Base-by-base conservation (phyloP, 495 filamentous ascomycete genomes). In the Daldinia caldariorum region DNA sequence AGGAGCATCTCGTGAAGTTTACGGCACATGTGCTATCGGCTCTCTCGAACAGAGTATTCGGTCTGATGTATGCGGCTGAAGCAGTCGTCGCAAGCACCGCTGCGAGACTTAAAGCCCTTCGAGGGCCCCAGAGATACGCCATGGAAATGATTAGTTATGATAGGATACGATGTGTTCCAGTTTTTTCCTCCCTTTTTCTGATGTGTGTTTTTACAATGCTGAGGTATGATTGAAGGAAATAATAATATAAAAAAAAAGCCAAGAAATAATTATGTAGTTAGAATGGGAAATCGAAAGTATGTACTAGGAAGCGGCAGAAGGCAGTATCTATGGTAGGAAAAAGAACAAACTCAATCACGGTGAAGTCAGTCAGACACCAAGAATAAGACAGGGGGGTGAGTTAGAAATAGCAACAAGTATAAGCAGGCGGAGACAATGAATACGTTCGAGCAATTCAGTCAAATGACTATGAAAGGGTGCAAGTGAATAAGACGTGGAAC, bases 1-100 rank as follows among this genome's bases (percentile, higher is more conserved):
- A 74, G 2, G 82, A 77, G 74, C 92, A 94, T 61, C 78, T 79
- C 2, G 67, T 47, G 53, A 76, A 82, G 50, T 74, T 45, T 18
- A 71, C 68, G 32, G 76, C 70, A 41, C 78, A 77, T 1, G 77
- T 74, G 26, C 71, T 69, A 8, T 79, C 64, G 0, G 64, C 79
- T 49, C 81, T 77, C 38, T 49, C 56, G 70, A 82, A 74, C 34
- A 84, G 37, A 12, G 71, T 31, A 65, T 62, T 69, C 14, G 74
- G 57, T 29, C 76, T 71, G 20, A 81, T 69, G 13, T 58, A 55
- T 58, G 75, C 45, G 39, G 77, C 75, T 18, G 77, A 78, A 1
- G 75, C 64, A 12, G 73, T 68, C 38, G 75, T 71, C 18, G 77
- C 73, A 35, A 71, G 59, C 59, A 75, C 50, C 31, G 73, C 78